These are phyloP conservation scores for Coprinopsis cinerea DNA, from an alignment of 768 basidiomycete genomes.

Conservation along the genomic window DNA sequence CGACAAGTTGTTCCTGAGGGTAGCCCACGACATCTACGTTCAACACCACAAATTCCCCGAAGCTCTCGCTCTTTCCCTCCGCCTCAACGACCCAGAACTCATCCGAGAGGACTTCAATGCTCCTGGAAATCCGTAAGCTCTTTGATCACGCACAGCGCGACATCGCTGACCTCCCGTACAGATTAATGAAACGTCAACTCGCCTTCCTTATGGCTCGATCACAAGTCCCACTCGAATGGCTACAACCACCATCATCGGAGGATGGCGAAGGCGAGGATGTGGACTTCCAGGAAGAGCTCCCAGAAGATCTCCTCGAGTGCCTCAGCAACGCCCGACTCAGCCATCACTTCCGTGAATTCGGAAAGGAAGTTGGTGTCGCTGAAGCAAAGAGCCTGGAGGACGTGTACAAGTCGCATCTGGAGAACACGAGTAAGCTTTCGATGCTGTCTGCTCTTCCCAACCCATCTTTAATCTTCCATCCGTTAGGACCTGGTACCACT, in stretches of 20 bases:
- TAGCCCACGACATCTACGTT: constrained; percentile 86
- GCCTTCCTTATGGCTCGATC: constrained; percentile 92
- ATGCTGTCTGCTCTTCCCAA: background rate
- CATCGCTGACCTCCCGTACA: constrained; percentile 21
- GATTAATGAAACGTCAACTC: constrained; percentile 90
- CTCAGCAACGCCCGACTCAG: constrained; percentile 84
- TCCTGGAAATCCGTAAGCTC: constrained; percentile 77
- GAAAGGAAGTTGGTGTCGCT: constrained; percentile 85
- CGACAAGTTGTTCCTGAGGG: constrained; percentile 81
- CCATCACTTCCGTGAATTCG: constrained; percentile 81
- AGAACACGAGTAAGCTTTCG: constrained; percentile 63
- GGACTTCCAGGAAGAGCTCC: constrained; percentile 56
- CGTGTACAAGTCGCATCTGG: constrained; percentile 95
- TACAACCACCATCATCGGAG: constrained; percentile 53
- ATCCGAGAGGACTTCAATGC: constrained; percentile 85
- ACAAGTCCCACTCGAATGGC: constrained; percentile 86
- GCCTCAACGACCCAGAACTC: constrained; percentile 73
- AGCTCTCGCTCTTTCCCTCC: constrained; percentile 80
- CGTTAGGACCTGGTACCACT: constrained; percentile 54
- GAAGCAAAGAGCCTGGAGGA: constrained; percentile 93
- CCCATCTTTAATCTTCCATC: background rate
- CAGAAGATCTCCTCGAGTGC: constrained; percentile 80
- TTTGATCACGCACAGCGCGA: background rate
- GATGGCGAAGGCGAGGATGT: constrained; percentile 50
- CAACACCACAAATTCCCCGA: constrained; percentile 86